Evolutionary conservation across 371 early-diverging fungal species (phyloP).

Genomic region (Mortierella sp.): DNA sequence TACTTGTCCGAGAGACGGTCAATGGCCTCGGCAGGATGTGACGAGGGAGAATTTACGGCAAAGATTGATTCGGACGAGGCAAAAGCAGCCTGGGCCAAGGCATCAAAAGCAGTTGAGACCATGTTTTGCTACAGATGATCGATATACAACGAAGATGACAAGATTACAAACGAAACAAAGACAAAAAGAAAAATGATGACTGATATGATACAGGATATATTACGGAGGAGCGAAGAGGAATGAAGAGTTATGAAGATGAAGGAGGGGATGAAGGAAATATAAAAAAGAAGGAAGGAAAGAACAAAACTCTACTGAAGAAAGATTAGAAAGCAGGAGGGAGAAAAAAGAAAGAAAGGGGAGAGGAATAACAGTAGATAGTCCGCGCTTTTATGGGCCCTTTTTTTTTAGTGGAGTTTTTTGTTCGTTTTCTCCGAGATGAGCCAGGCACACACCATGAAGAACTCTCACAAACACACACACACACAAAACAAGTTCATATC

Average conservation of each 20-base stretch:
- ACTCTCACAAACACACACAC: no score
- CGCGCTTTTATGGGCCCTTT: slow-evolving; percentile 14
- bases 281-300: slow-evolving; percentile 1
- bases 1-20: slow-evolving; percentile 49
- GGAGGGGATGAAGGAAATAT: slow-evolving; percentile 5
- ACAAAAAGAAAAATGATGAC: not conserved
- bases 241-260: slow-evolving; percentile 2
- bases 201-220: slow-evolving; percentile 36
- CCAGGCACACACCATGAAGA: slow-evolving; percentile 8
- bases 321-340: not conserved
- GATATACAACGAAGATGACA: slow-evolving; percentile 21
- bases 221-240: not conserved
- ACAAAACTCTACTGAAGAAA: slow-evolving; percentile 20
- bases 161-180: slow-evolving; percentile 8
- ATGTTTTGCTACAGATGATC: slow-evolving; percentile 18
- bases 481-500: not conserved
- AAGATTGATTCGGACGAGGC: slow-evolving; percentile 53
- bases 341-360: not conserved
- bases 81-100: slow-evolving; percentile 52
- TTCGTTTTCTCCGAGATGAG: slow-evolving; percentile 29
- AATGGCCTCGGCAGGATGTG: slow-evolving; percentile 46
- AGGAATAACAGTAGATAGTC: slow-evolving; percentile 1
- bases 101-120: slow-evolving; percentile 45
- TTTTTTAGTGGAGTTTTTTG: not conserved
- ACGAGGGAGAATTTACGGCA: slow-evolving; percentile 46